phyloP scores from a whole-genome alignment of 441 rosid genomes.

The Gossypium gossypioides region DNA sequence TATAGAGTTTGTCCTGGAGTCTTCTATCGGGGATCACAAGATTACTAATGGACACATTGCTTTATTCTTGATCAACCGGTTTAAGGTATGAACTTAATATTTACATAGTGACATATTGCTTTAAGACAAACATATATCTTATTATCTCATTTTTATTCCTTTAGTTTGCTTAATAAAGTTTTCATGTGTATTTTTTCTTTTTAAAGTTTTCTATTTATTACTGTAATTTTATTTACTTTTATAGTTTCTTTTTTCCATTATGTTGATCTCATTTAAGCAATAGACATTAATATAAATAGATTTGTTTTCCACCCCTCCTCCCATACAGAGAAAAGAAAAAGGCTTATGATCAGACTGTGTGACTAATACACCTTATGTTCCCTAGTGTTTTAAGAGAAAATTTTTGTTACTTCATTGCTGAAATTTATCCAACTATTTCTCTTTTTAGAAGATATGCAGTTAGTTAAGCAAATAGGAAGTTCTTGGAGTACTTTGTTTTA shows the following conservation, averaged over 20 bases:
- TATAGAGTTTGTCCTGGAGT: conserved; percentile 61
- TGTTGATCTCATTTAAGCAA: neutral
- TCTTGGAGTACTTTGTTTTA: neutral
- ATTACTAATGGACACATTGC: conserved; percentile 61
- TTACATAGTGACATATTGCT: neutral
- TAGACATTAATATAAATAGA: neutral
- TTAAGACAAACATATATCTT: neutral
- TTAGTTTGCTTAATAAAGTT: neutral
- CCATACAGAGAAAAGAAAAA: neutral
- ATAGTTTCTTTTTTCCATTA: neutral
- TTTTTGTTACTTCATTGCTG: neutral
- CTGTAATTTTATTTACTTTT: neutral
- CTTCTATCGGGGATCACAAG: conserved; percentile 83
- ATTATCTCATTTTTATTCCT: neutral
- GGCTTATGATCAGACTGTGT: neutral
- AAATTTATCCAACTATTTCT: neutral
- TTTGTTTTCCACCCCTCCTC: neutral
- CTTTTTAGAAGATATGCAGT: neutral
- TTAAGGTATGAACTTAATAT: conserved; percentile 50
- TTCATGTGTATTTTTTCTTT: no score
- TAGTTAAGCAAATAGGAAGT: neutral
- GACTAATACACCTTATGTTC: neutral
- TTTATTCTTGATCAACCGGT: conserved; percentile 55
- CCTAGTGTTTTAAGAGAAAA: neutral
- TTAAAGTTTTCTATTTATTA: neutral